Conservation (phyloP, 768 basidiomycete species). For the Mycena epipterygia region DNA sequence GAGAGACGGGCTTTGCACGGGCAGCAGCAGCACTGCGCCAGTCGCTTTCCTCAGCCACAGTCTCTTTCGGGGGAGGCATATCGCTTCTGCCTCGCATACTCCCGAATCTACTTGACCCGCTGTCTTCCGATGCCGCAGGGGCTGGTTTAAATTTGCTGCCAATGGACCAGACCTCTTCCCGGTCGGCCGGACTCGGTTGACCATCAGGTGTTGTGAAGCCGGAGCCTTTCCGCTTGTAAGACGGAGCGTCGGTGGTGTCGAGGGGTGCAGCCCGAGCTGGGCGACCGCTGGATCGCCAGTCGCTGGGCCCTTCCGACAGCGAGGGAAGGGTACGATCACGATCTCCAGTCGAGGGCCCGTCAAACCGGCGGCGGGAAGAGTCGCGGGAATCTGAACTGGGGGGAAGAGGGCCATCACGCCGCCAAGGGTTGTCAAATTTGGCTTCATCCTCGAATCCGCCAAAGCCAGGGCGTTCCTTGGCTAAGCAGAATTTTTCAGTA, state of each 20-base stretch:
- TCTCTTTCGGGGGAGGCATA: slow-evolving; percentile 65
- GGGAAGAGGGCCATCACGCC: slow-evolving; percentile 89
- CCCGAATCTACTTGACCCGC: slow-evolving; percentile 57
- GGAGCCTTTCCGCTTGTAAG: slow-evolving; percentile 69
- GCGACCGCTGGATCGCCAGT: slow-evolving; percentile 80
- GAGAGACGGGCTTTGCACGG: slow-evolving; percentile 57
- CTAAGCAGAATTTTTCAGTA: slow-evolving; percentile 53
- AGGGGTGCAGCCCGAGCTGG: slow-evolving; percentile 51
- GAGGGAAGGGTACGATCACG: slow-evolving; percentile 59
- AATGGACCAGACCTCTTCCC: slow-evolving; percentile 83
- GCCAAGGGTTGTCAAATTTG: slow-evolving; percentile 89
- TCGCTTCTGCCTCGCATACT: slow-evolving; percentile 65
- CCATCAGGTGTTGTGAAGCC: slow-evolving; percentile 64
- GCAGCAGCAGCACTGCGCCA: slow-evolving; percentile 72
- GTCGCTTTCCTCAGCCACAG: slow-evolving; percentile 69
- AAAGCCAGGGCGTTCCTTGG: slow-evolving; percentile 80
- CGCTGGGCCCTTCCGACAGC: slow-evolving; percentile 71
- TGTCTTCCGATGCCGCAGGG: slow-evolving; percentile 53
- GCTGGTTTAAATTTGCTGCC: slow-evolving; percentile 82
- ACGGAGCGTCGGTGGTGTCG: slow-evolving; percentile 63
- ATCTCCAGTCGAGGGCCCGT: slow-evolving; percentile 61
- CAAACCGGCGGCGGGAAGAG: slow-evolving; percentile 74
- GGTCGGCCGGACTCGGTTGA: slow-evolving; percentile 71
- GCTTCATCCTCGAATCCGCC: slow-evolving; percentile 77
- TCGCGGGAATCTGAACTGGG: slow-evolving; percentile 74